Evolutionary conservation across 2,329 filamentous ascomycete genomes (phyloP), one percentile per base, ranked within the genome.

Genomic region (Cercospora sp.): DNA sequence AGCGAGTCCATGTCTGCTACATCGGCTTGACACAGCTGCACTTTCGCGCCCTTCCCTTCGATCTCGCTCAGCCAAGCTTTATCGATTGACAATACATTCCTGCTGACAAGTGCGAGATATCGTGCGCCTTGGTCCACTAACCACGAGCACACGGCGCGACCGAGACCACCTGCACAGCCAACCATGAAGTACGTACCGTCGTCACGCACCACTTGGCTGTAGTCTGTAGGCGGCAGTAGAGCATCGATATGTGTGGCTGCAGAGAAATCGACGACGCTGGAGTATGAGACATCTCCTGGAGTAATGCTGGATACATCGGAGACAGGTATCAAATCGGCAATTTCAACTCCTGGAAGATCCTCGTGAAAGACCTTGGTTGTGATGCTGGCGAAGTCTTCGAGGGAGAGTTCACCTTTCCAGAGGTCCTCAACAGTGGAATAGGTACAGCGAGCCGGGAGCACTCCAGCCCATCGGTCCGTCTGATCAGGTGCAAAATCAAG

Each of bases 111-210:
- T 48, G 39, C 70, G 26, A 80, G 59, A 60, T 74, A 60, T 20
- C 72, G 64, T n/a, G 77, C 78, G 8, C 78, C 78, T 59, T 72
- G 64, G 5, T 36, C 30, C 8, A 74, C 68, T 76, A 80, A 77
- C 76, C 75, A 80, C n/a, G 71, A 57, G 48, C 69, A 73, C 33
- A 79, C 48, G 6, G 77, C 77, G 30, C 70, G 73, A 20, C 78
- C 78, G 31, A 79, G 69, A 20, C 74, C 71, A 20, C 78, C 77
- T 31, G 71, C 72, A 5, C 76, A 63, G 28, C 78, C 78, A 26
- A 77, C 68, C 48, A 64, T 57, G 48, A 57, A 58, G 62, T 64
- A 64, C 30, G 62, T 66, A 26, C 53, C 53, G 26, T 65, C 63
- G 36, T 58, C 30, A 28, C 62, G 62, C 62, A 59, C 62, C 51